Conservation (phyloP, 1,284 basidiomycete genomes). For the Trichosporon faecale region DNA sequence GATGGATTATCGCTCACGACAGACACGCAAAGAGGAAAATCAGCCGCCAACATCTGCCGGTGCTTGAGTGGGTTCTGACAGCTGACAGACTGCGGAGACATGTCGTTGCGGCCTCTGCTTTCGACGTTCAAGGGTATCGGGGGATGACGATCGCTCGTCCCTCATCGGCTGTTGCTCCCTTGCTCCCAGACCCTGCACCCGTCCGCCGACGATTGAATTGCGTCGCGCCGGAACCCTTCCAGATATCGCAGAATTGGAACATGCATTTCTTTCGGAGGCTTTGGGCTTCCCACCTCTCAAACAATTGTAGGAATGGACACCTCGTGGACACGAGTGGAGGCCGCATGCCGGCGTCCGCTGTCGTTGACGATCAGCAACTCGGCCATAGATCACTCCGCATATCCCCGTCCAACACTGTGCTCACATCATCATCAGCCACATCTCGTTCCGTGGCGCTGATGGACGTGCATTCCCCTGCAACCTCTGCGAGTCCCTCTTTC, state of each 20-base stretch:
- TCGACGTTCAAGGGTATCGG: background rate
- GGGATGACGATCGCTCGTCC: background rate
- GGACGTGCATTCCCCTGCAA: too few species aligned
- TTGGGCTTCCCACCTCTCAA: background rate
- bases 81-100: background rate
- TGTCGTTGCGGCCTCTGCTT: background rate
- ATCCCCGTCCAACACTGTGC: background rate
- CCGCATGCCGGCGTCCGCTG: background rate
- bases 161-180: background rate
- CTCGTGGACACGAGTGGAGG: background rate
- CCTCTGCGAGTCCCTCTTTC: background rate
- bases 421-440: conserved; percentile 2
- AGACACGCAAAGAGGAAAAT: background rate
- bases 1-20: background rate
- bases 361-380: background rate
- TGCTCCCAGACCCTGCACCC: background rate
- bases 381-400: background rate
- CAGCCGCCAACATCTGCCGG: background rate
- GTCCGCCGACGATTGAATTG: background rate
- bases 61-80: background rate
- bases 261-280: background rate
- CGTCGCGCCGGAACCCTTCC: background rate
- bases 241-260: background rate
- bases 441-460: background rate
- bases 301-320: background rate